A percentile compares a stretch with the other conserved stretches of the same genome.
These are phyloP conservation scores for Aspergillus bridgeri DNA, from an alignment of 495 filamentous ascomycete genomes.

Conservation along the genomic window DNA sequence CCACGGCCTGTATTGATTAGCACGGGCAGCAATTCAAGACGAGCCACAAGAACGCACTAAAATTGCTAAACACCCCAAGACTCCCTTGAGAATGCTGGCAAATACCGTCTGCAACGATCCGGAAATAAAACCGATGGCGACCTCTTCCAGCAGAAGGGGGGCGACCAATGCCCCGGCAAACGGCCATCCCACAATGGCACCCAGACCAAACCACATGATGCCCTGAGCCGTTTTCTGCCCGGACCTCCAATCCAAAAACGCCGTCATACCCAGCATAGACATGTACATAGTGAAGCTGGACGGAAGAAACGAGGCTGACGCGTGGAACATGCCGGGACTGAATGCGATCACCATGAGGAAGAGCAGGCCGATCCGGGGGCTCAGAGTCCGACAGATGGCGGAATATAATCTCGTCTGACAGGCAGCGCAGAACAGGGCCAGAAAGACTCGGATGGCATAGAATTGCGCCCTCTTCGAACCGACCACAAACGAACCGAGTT, in stretches of 20 bases:
- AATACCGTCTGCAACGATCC: slow-evolving; percentile 53
- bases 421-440: slow-evolving; percentile 73
- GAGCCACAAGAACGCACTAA: slow-evolving; percentile 54
- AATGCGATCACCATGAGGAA: slow-evolving; percentile 72
- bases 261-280: slow-evolving; percentile 77
- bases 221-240: slow-evolving; percentile 74
- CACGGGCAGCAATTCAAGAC: slow-evolving; percentile 9
- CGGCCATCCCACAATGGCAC: slow-evolving; percentile 89
- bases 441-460: slow-evolving; percentile 72
- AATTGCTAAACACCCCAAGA: slow-evolving; percentile 59
- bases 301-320: slow-evolving; percentile 81
- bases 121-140: slow-evolving; percentile 57
- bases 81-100: slow-evolving; percentile 62
- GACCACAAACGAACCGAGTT: slow-evolving; percentile 59
- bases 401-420: slow-evolving; percentile 79
- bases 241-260: slow-evolving; percentile 82
- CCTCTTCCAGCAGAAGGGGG: slow-evolving; percentile 80
- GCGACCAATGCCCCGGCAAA: slow-evolving; percentile 79
- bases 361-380: slow-evolving; percentile 75
- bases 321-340: slow-evolving; percentile 91
- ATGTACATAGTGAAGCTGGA: slow-evolving; percentile 98
- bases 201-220: slow-evolving; percentile 90
- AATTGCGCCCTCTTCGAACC: slow-evolving; percentile 66
- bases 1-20: slow-evolving; percentile 45
- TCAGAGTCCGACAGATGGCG: slow-evolving; percentile 67